A percentile compares a stretch with the other conserved stretches of the same genome.
phyloP scores from a whole-genome alignment of 331 rosid species.

The Erythrophleum ivorense region DNA sequence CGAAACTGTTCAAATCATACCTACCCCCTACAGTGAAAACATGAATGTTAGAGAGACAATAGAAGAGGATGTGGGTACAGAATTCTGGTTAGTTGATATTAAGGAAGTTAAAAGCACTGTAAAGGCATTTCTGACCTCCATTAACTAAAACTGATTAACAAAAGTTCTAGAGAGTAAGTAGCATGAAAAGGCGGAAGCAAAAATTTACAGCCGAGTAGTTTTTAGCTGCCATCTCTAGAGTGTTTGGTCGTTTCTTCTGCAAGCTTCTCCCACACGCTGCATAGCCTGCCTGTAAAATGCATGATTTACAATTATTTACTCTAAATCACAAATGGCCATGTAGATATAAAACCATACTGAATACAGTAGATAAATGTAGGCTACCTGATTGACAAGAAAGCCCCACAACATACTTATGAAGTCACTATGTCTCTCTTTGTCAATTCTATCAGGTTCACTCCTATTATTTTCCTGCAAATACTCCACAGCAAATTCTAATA shows the following conservation, averaged over 20 bases:
- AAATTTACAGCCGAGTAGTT: constrained; percentile 24
- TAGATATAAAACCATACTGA: not conserved
- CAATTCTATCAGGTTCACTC: constrained; percentile 82
- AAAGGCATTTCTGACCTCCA: constrained; percentile 22
- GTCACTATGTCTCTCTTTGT: constrained; percentile 62
- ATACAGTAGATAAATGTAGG: constrained; percentile 11
- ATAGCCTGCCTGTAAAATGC: constrained; percentile 67
- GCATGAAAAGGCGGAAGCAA: constrained; percentile 16
- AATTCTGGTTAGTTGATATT: constrained; percentile 31
- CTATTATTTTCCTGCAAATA: constrained; percentile 72
- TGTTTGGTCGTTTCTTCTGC: constrained; percentile 72
- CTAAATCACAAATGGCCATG: constrained; percentile 25
- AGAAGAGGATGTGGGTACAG: constrained; percentile 14
- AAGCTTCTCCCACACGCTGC: constrained; percentile 85
- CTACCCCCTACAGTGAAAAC: not conserved
- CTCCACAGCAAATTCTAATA: constrained; percentile 12
- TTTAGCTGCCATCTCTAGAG: constrained; percentile 54
- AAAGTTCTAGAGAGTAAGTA: not conserved
- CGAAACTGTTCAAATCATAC: not conserved
- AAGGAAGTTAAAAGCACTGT: not conserved
- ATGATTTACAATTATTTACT: constrained; percentile 19
- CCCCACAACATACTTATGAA: constrained; percentile 71
- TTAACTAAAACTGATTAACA: not conserved
- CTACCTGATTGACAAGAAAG: constrained; percentile 80
- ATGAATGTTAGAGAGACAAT: not conserved